These are phyloP conservation scores for Zygnema circumcarinatum DNA, from an alignment of 139 green algal genomes.

Conservation along the genomic window DNA sequence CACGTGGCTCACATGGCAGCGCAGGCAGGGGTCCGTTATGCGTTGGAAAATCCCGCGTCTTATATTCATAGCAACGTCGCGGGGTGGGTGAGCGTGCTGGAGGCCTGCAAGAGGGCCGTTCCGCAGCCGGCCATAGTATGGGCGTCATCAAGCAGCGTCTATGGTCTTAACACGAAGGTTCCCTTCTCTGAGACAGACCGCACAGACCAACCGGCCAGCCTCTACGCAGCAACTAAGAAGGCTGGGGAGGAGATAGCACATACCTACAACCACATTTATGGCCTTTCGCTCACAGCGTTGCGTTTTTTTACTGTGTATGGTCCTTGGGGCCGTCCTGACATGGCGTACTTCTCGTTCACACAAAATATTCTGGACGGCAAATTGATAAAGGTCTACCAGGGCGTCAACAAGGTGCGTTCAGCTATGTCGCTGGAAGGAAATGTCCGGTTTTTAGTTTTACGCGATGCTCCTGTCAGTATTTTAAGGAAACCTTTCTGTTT, in stretches of 20 bases:
- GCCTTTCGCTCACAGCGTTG: slow-evolving; percentile 71
- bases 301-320: slow-evolving; percentile 69
- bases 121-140: slow-evolving; percentile 74
- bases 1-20: slow-evolving; percentile 83
- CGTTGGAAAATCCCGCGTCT: slow-evolving; percentile 71
- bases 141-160: slow-evolving; percentile 77
- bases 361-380: slow-evolving; percentile 67
- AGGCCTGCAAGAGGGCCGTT: slow-evolving; percentile 67
- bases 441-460: no score
- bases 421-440: no score
- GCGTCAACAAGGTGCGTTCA: neutral
- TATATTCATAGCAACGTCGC: slow-evolving; percentile 80
- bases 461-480: no score
- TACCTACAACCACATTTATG: slow-evolving; percentile 79
- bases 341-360: slow-evolving; percentile 81
- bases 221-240: slow-evolving; percentile 86
- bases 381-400: slow-evolving; percentile 74
- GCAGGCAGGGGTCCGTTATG: slow-evolving; percentile 79
- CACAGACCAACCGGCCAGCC: slow-evolving; percentile 68
- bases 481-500: no score
- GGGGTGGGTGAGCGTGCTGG: slow-evolving; percentile 74
- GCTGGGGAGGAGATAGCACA: slow-evolving; percentile 76
- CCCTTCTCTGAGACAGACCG: slow-evolving; percentile 75
- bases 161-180: slow-evolving; percentile 75
- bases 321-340: slow-evolving; percentile 75